Evolutionary conservation across 2,329 filamentous ascomycete species (phyloP), one percentile per base, ranked within the genome.

Genomic region (Xylariaceae sp.): DNA sequence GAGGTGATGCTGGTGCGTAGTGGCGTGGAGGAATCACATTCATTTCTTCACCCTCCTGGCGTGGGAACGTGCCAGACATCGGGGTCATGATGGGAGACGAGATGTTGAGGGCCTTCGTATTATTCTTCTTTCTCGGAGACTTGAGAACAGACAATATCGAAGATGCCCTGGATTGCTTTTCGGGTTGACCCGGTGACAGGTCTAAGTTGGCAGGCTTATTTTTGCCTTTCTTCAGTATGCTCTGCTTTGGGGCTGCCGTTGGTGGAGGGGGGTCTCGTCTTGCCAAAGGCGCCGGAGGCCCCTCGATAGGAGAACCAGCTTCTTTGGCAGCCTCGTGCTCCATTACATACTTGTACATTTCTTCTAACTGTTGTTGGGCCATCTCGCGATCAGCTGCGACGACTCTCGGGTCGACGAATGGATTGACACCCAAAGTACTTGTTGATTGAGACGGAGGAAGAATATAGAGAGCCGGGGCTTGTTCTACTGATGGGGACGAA

Each of bases 281-380:
- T 12, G 66, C 57, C 10, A 74, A 51, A 14, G 76, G 74, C 18
- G 68, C 53, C 50, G 71, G 71, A 36, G 76, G 73, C 6, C 66
- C 68, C 18, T 78, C 74, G 42, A 81, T 72, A 16, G 70, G 69
- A 40, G 81, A 65, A 31, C 83, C 83, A 44, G 75, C 76, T 58
- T 78, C 74, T 68, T 85, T 86, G 47, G 82, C 82, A 52, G 81
- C 82, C 64, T 97, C 92, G 62, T 96, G 89, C 69, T 91, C 90
- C 85, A 96, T 88, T 58, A 96, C 92, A 60, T 91, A 88, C 56
- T 86, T 90, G 72, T 97, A 97, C 68, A 97, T 84, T 63, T 89
- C 84, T 69, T 96, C 91, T 70, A 97, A 84, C 68, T 96, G 89
- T 59, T 86, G 79, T 69, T 94, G 86, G 57, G 89, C 85, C 74